Conservation (phyloP, 2,329 filamentous ascomycete species). For the Neonectria punicea region DNA sequence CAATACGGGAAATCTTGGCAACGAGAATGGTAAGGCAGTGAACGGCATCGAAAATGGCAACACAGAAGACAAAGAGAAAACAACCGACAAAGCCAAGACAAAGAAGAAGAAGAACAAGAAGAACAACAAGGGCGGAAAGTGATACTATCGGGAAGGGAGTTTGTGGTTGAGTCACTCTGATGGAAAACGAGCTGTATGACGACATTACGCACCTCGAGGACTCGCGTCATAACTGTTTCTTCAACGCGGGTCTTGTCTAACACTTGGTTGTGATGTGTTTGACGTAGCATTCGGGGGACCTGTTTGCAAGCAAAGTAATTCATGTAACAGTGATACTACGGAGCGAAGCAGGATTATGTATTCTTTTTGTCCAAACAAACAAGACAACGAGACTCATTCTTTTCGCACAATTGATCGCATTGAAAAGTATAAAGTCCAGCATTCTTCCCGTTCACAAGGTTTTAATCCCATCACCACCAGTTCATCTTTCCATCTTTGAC, state of each 20-base stretch:
- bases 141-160: neutral
- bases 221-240: neutral
- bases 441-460: neutral
- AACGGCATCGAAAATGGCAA: neutral
- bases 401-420: neutral
- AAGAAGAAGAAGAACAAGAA: slow-evolving; percentile 34
- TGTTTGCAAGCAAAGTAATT: neutral
- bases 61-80: neutral
- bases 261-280: neutral
- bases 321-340: neutral
- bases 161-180: no score
- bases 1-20: neutral
- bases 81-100: slow-evolving; percentile 14
- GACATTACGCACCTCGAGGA: neutral
- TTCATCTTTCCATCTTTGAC: no score
- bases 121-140: slow-evolving; percentile 18
- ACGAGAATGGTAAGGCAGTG: neutral
- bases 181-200: neutral
- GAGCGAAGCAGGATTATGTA: neutral
- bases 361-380: neutral
- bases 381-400: neutral
- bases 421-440: neutral
- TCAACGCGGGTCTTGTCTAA: neutral
- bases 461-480: neutral
- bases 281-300: neutral